phyloP scores from a whole-genome alignment of 2,329 filamentous ascomycete species.

The Colletotrichum musicola region DNA sequence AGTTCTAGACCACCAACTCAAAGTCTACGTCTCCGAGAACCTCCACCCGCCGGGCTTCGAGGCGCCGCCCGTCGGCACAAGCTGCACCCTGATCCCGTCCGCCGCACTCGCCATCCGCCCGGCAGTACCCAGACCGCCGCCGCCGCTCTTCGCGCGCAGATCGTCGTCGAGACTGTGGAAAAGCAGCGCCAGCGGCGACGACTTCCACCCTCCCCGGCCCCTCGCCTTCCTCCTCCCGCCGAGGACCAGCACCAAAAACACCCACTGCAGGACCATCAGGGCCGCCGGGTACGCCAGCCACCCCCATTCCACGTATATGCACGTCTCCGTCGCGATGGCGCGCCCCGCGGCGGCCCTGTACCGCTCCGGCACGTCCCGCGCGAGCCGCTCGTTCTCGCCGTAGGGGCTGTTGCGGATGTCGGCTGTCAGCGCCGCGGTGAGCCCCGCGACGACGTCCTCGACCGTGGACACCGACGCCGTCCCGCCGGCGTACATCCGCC shows the following conservation, averaged over 20 bases:
- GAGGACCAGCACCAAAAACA: conserved; percentile 3
- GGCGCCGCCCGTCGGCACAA: not conserved
- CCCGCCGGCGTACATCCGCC: not conserved
- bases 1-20: too few species aligned
- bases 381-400: not conserved
- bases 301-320: conserved; percentile 7
- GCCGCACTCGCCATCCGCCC: not conserved
- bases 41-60: not conserved
- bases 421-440: conserved; percentile 10
- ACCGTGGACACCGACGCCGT: not conserved
- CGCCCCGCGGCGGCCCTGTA: not conserved
- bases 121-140: not conserved
- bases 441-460: not conserved
- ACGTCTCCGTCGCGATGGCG: not conserved
- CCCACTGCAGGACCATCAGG: conserved; percentile 7
- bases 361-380: not conserved
- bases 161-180: not conserved
- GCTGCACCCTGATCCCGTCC: not conserved
- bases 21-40: not conserved
- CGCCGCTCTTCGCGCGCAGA: not conserved
- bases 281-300: conserved; percentile 10
- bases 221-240: not conserved
- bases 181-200: not conserved
- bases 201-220: not conserved
- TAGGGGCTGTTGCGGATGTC: not conserved